Evolutionary conservation across 345 rosid genomes (phyloP), one percentile per base, ranked within the genome.

Genomic region (Gossypium anomalum): DNA sequence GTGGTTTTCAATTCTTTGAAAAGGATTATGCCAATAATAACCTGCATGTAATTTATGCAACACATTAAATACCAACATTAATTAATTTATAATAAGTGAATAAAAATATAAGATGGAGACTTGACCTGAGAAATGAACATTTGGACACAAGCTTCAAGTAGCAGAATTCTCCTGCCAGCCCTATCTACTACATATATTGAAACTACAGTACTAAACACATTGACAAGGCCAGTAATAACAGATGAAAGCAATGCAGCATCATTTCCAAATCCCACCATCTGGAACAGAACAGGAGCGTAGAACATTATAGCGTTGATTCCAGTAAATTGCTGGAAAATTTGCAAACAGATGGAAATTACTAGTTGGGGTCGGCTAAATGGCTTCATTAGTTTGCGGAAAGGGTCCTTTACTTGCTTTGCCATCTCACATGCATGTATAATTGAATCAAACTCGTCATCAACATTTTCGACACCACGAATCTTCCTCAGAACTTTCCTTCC

Each of bases 201-300:
- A 7, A 91, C 87, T 16, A 88, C 51, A 0, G 94, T 91, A 57
- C 89, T 83, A 16, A 84, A 72, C 17, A 91, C 90, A 44, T 89
- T 89, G 58, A 91, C 84, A 0, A 76, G 58, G 7, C 91, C 93
- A 0, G 91, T 87, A 69, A 89, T 69, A 16, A 91, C 90, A 4
- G 96, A 71, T 0, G 93, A 91, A 69, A 84, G 87, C 73, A 89
- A 79, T 1, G 97, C 72, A 0, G 93, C 89, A 9, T 84, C 77
- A 29, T 13, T 86, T 17, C 87, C 87, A 48, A 89, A 90, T 1
- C 93, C 96, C 60, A 89, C 80, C 1, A 89, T 90, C 62, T 89
- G 88, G 80, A 90, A 90, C 34, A 90, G 64, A 19, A 87, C 86
- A 0, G 93, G 96, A 7, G 93, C 84, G 1, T 89, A 86, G 71